Base-by-base conservation (phyloP, 2,329 filamentous ascomycete species). In the Davidsoniella eucalypti region DNA sequence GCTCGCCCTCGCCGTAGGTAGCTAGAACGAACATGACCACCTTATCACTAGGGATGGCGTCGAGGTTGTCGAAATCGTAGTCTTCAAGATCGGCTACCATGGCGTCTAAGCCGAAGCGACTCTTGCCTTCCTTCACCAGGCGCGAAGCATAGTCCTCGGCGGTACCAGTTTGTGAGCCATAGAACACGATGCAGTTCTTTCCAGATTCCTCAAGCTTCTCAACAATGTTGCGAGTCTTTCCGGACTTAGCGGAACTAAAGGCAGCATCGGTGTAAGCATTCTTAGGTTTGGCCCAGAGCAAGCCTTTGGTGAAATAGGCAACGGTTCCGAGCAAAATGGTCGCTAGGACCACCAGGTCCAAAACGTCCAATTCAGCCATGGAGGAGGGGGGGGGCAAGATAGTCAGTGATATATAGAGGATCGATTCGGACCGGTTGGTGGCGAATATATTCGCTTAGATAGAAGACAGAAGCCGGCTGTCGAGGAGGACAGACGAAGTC, bases 31-130 rank as follows among this genome's bases (percentile, higher is more conserved):
- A 98, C 70, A 98, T 84, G 59, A 82, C 85, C 48, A 98, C 67
- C 68, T 95, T 94, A 66, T 96, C 88, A 56, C 80, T 78, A 42
- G 90, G 85, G 59, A 96, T 78, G 51, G 79, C 72, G 65, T 98
- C 90, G 55, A 98, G 74, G 61, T 88, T 95, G 49, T 96, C 90
- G 61, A 81, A 95, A 63, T 98, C 92, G 67, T 94, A 98, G 58
- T 98, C 92, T 67, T 98, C 92, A 55, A 98, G 72, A 67, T 98
- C 92, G 50, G 90, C 92, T 14, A 94, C 87, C 88, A 98, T 96
- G 55, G 90, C 95, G 68, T 94, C 93, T 55, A 98, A 75, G 37
- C 92, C 92, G 63, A 94, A 98, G 55, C 92, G 79, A 60, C 90
- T 94, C 65, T 90, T 90, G 61, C 92, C 92, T 67, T 98, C 92